These are phyloP conservation scores for Mesembryanthemum crystallinum DNA, from an alignment of 148 eudicot species.

Conservation along the genomic window DNA sequence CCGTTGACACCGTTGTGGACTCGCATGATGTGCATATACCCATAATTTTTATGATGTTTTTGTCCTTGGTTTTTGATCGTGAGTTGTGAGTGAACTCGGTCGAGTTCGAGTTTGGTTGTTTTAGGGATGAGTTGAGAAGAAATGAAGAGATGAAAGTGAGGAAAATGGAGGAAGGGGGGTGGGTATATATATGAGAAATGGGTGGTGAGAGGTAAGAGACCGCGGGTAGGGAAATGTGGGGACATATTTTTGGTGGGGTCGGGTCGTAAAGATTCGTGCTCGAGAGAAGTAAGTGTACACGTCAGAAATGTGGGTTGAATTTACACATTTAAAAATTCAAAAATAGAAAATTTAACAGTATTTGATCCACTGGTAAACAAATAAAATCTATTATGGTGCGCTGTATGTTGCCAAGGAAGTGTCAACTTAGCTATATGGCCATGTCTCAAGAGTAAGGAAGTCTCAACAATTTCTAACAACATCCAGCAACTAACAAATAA, in stretches of 20 bases:
- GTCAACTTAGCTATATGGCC: too few species aligned
- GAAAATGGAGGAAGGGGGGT: background rate
- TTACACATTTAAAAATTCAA: too few species aligned
- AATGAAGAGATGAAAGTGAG: background rate
- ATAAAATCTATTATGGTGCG: too few species aligned
- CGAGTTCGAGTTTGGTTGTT: too few species aligned
- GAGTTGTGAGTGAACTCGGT: conserved; percentile 3
- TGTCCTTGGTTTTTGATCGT: too few species aligned
- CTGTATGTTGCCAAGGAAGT: too few species aligned
- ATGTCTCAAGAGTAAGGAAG: too few species aligned
- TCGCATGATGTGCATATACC: conserved; percentile 32
- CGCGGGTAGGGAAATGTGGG: background rate
- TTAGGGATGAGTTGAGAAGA: background rate
- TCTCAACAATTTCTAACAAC: too few species aligned
- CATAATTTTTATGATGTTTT: conserved; percentile 8
- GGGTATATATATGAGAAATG: conserved; percentile 19
- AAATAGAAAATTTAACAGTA: background rate
- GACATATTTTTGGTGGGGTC: background rate
- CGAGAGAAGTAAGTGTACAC: conserved; percentile 1
- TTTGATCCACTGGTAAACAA: too few species aligned
- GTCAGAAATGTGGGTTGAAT: conserved; percentile 1
- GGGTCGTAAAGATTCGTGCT: background rate
- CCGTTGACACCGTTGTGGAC: conserved; percentile 24
- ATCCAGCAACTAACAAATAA: too few species aligned
- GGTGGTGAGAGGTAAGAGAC: background rate